Evolutionary conservation across 441 rosid genomes (phyloP).

Genomic region (Viola pubescens): DNA sequence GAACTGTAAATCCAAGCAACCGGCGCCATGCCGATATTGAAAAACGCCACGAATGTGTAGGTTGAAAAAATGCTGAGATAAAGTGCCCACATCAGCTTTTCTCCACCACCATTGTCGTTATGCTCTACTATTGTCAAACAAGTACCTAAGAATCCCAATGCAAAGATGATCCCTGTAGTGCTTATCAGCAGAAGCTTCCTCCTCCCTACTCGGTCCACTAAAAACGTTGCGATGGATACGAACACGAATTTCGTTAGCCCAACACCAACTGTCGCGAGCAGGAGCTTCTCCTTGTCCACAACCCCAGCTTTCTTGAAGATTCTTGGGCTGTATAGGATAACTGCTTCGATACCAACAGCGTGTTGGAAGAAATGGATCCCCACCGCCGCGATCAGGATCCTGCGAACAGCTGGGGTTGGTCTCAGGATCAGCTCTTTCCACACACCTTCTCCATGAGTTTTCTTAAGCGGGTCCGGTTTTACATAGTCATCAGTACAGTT

Average conservation of each 20-base stretch:
- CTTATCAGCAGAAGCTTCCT: slow-evolving; percentile 46
- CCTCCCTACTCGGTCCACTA: slow-evolving; percentile 61
- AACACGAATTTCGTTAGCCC: slow-evolving; percentile 52
- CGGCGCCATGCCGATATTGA: slow-evolving; percentile 58
- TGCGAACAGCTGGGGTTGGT: slow-evolving; percentile 54
- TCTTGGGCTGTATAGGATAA: slow-evolving; percentile 57
- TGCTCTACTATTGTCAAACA: slow-evolving; percentile 49
- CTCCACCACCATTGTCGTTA: slow-evolving; percentile 4
- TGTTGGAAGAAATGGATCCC: slow-evolving; percentile 86
- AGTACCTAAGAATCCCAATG: slow-evolving; percentile 40
- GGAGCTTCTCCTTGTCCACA: slow-evolving; percentile 35
- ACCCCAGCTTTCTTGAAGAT: slow-evolving; percentile 66
- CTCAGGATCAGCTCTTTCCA: slow-evolving; percentile 63
- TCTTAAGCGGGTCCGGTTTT: slow-evolving; percentile 13
- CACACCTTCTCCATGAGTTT: slow-evolving; percentile 43
- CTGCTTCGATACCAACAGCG: slow-evolving; percentile 69
- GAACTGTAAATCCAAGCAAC: slow-evolving; percentile 84
- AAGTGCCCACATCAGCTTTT: slow-evolving; percentile 50
- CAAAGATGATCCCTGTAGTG: slow-evolving; percentile 38
- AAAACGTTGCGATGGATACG: slow-evolving; percentile 36
- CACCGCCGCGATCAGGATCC: slow-evolving; percentile 49
- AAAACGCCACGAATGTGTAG: slow-evolving; percentile 51
- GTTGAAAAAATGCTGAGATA: slow-evolving; percentile 36
- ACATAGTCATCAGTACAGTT: slow-evolving; percentile 34
- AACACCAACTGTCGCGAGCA: slow-evolving; percentile 66